Conservation (phyloP, 2,329 filamentous ascomycete species). For the Pseudocercospora eumusae region DNA sequence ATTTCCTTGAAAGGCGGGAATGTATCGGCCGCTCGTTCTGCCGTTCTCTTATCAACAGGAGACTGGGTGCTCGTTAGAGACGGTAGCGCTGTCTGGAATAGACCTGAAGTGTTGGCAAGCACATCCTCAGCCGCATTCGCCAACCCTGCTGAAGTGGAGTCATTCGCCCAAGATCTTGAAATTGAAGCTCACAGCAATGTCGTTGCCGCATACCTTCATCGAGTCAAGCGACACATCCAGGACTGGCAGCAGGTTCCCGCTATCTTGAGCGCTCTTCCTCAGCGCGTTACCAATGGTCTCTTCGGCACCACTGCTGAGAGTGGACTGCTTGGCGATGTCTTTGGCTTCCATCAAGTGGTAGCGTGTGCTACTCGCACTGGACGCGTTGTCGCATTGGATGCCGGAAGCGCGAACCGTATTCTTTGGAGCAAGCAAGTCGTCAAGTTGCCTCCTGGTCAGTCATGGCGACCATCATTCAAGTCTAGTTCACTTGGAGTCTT, state of each 20-base stretch:
- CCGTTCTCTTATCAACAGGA: conserved; percentile 63
- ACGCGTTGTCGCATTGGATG: conserved; percentile 76
- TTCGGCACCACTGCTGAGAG: conserved; percentile 43
- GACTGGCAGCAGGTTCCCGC: conserved; percentile 76
- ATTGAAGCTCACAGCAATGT: conserved; percentile 83
- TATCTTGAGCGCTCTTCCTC: conserved; percentile 70
- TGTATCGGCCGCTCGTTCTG: conserved; percentile 75
- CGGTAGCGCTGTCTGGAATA: conserved; percentile 75
- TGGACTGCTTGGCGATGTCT: conserved; percentile 66
- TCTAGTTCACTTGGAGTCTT: conserved; percentile 44
- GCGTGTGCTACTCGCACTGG: conserved; percentile 78
- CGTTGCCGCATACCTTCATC: conserved; percentile 80
- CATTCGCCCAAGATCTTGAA: conserved; percentile 76
- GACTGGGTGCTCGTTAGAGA: conserved; percentile 86
- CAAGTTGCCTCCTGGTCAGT: conserved; percentile 56
- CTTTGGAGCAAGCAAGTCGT: conserved; percentile 72
- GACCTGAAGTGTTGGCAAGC: conserved; percentile 78
- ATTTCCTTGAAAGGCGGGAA: conserved; percentile 70
- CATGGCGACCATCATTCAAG: conserved; percentile 51
- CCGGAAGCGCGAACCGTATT: conserved; percentile 70
- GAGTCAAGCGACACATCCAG: conserved; percentile 75
- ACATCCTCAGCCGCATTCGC: conserved; percentile 79
- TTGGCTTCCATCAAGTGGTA: conserved; percentile 85
- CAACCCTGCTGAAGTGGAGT: conserved; percentile 64
- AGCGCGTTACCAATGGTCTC: conserved; percentile 61